phyloP scores from a whole-genome alignment of 2,329 filamentous ascomycete species.

The Coniochaeta hoffmannii region DNA sequence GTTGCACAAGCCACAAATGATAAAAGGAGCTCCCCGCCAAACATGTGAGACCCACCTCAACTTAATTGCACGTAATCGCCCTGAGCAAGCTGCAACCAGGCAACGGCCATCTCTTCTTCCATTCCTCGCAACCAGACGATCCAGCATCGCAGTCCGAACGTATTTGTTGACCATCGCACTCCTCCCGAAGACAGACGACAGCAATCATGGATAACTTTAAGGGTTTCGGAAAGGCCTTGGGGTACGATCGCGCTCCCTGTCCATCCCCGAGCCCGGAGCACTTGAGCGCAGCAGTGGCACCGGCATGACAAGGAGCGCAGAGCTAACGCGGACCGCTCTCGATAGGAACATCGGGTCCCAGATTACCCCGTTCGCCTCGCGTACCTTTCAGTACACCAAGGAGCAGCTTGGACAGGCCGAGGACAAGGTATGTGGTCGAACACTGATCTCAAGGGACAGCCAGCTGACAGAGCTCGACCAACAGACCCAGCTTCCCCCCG shows the following conservation, averaged over 20 bases:
- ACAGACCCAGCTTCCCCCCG: constrained; percentile 89
- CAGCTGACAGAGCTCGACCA: constrained; percentile 4
- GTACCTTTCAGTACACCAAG: constrained; percentile 95
- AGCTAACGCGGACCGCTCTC: constrained; percentile 14
- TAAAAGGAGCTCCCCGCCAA: not conserved
- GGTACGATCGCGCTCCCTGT: constrained; percentile 28
- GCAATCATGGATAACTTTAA: constrained; percentile 49
- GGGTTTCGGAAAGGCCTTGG: constrained; percentile 48
- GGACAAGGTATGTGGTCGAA: constrained; percentile 61
- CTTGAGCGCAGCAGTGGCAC: constrained; percentile 1
- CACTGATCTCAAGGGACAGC: not conserved
- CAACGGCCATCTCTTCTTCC: not conserved
- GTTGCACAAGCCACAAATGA: no score
- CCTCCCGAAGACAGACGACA: not conserved
- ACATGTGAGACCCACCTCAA: constrained; percentile 1
- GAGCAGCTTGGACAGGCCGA: constrained; percentile 93
- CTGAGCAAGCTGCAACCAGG: not conserved
- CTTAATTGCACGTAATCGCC: constrained; percentile 1
- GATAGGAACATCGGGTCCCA: constrained; percentile 61
- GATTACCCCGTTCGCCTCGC: constrained; percentile 86
- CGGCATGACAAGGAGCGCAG: constrained; percentile 3
- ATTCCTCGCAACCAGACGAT: not conserved
- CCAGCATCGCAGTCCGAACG: not conserved
- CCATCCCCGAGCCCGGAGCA: constrained; percentile 4
- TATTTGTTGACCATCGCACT: not conserved